A percentile compares a stretch with the other conserved stretches of the same genome.
Evolutionary conservation across 2,329 filamentous ascomycete genomes (phyloP).

Genomic region (Penicillium sp.): DNA sequence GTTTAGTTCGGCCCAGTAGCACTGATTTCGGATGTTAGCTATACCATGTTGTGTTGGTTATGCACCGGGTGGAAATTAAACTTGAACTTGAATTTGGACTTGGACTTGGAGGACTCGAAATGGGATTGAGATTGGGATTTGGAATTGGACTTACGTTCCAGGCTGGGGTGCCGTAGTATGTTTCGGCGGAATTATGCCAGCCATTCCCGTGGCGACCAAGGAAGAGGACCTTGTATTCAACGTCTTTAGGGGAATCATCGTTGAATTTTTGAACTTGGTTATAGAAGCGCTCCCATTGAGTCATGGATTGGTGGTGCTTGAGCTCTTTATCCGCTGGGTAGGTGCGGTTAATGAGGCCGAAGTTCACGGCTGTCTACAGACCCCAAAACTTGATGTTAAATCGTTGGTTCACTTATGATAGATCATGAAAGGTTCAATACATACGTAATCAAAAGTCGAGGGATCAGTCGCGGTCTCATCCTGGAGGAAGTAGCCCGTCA

Average conservation of each 20-base stretch:
- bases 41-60: too few relatives aligned
- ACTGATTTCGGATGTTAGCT: constrained; percentile 29
- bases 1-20: constrained; percentile 57
- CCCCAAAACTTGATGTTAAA: neutral
- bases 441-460: constrained; percentile 48
- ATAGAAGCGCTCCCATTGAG: constrained; percentile 58
- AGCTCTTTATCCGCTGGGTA: constrained; percentile 41
- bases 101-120: neutral
- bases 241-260: constrained; percentile 34
- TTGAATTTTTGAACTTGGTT: constrained; percentile 50
- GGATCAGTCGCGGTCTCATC: constrained; percentile 47
- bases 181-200: constrained; percentile 59
- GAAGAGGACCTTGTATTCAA: constrained; percentile 57
- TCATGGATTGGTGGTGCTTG: constrained; percentile 32
- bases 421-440: neutral
- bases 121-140: neutral
- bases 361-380: constrained; percentile 40
- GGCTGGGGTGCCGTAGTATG: constrained; percentile 56
- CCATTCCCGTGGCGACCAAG: constrained; percentile 61
- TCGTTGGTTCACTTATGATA: neutral
- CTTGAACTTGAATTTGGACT: too few relatives aligned
- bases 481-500: constrained; percentile 51
- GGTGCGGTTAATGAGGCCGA: constrained; percentile 50
- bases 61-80: too few relatives aligned
- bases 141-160: constrained; percentile 53